These are phyloP conservation scores for Syzygium oleosum DNA, from an alignment of 345 rosid genomes.

Conservation along the genomic window DNA sequence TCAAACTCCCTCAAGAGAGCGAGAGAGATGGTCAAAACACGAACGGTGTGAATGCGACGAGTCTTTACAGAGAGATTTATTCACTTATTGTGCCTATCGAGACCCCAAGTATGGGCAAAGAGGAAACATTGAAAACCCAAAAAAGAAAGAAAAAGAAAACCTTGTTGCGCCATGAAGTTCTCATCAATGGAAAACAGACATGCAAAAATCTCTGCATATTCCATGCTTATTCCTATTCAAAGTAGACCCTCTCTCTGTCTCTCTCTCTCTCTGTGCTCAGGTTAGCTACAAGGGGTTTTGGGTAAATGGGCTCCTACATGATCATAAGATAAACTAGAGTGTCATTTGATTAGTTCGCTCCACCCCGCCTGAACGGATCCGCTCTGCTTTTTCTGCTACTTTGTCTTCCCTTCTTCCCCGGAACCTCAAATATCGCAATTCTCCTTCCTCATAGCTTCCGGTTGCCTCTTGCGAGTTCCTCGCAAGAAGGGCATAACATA, in stretches of 20 bases:
- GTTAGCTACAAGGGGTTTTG: neutral
- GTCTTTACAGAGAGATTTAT: neutral
- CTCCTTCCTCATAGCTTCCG: neutral
- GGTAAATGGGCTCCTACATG: neutral
- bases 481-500: conserved; percentile 14
- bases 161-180: neutral
- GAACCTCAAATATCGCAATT: neutral
- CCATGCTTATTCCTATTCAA: neutral
- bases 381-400: neutral
- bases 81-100: neutral
- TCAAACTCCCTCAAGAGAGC: neutral
- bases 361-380: neutral
- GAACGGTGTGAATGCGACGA: neutral
- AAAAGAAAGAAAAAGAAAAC: neutral
- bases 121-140: neutral
- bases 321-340: neutral
- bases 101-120: neutral
- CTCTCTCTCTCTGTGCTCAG: neutral
- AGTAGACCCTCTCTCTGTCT: neutral
- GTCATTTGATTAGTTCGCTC: neutral
- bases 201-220: neutral
- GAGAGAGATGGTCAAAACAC: neutral
- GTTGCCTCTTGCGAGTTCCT: neutral
- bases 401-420: neutral
- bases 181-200: neutral